A percentile compares a stretch with the other conserved stretches of the same genome.
phyloP scores from a whole-genome alignment of 2,329 filamentous ascomycete genomes.

The Cladophialophora chaetospira region DNA sequence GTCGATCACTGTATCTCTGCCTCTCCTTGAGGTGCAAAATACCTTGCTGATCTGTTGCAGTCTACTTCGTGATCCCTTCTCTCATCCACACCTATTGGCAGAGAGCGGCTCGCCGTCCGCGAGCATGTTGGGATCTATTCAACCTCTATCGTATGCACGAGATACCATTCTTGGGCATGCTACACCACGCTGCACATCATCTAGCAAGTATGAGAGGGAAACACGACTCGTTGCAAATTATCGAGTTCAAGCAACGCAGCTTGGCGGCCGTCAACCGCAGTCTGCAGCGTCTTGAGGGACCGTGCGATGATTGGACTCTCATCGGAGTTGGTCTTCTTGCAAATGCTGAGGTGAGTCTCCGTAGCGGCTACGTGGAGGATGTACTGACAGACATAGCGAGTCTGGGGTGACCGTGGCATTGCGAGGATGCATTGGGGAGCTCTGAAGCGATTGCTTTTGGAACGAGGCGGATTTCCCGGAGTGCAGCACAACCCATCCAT shows the following conservation, averaged over 20 bases:
- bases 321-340: conserved; percentile 20
- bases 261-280: conserved; percentile 15
- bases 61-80: conserved; percentile 22
- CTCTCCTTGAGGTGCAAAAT: not conserved
- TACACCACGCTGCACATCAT: conserved; percentile 23
- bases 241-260: conserved; percentile 16
- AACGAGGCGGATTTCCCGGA: conserved; percentile 17
- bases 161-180: conserved; percentile 22
- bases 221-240: conserved; percentile 6
- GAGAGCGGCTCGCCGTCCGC: conserved; percentile 16
- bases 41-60: not conserved
- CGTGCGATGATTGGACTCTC: conserved; percentile 17
- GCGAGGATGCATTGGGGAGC: conserved; percentile 21
- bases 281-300: conserved; percentile 7
- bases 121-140: conserved; percentile 23
- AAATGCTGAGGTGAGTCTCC: conserved; percentile 17
- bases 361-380: not conserved
- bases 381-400: conserved; percentile 6
- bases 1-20: conserved; percentile 21
- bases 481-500: conserved; percentile 5
- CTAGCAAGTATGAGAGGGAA: conserved; percentile 14
- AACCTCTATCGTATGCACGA: conserved; percentile 23
- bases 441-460: conserved; percentile 17
- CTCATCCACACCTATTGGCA: conserved; percentile 19
- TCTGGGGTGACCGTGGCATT: conserved; percentile 17